A percentile compares a stretch with the other conserved stretches of the same genome.
phyloP scores from a whole-genome alignment of 2,329 filamentous ascomycete genomes.

The Penicillium sp. region DNA sequence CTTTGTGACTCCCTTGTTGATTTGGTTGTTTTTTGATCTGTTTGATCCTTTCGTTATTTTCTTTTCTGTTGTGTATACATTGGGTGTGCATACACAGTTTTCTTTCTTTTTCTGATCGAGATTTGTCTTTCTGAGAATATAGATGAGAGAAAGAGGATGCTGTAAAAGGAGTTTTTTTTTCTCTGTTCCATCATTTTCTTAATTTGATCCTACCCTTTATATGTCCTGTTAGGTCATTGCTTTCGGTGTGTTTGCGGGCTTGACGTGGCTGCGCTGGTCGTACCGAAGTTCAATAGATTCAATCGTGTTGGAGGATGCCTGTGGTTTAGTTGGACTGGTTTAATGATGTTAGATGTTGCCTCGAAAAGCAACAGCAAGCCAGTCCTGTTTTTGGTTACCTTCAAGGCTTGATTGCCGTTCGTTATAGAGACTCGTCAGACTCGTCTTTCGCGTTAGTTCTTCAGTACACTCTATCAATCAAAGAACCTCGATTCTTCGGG shows the following conservation, averaged over 20 bases:
- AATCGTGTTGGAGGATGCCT: background rate
- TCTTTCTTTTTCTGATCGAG: conserved; percentile 1
- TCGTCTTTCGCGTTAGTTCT: background rate
- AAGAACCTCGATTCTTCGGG: too few species aligned
- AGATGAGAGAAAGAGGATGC: conserved; percentile 12
- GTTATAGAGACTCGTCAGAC: background rate
- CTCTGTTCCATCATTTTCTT: background rate
- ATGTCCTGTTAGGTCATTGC: background rate
- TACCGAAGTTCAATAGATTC: background rate
- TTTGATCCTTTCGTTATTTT: conserved; percentile 4
- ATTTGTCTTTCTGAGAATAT: conserved; percentile 16
- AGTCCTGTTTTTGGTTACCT: background rate
- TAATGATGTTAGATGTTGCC: background rate
- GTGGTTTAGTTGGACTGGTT: background rate
- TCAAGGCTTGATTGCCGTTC: background rate
- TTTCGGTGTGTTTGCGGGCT: background rate
- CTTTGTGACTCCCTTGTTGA: conserved; percentile 5
- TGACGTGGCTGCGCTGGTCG: background rate
- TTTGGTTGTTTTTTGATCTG: conserved; percentile 4
- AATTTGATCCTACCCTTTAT: background rate
- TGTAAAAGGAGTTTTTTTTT: conserved; percentile 4
- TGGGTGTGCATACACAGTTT: conserved; percentile 11
- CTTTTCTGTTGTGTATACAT: conserved; percentile 11
- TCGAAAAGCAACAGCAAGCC: background rate
- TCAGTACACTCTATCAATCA: background rate